Percentiles rank a stretch among this genome's conserved stretches.
Evolutionary conservation across 192 early-diverging fungal species (phyloP).

Genomic region (Backusella westeae): DNA sequence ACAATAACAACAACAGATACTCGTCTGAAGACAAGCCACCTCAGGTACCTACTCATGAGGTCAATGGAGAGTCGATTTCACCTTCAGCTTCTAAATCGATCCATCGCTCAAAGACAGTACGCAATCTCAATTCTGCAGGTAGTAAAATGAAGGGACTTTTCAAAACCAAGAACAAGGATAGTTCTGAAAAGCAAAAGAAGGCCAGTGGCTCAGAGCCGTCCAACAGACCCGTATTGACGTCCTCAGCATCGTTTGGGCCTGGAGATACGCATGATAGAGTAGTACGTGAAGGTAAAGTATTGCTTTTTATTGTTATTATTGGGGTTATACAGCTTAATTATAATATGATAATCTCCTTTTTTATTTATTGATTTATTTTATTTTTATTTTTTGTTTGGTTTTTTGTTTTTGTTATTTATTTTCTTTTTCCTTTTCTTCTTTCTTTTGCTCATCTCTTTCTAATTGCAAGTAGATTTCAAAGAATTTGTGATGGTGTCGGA

Average conservation of each 20-base stretch:
- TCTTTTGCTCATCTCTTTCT: constrained; percentile 6
- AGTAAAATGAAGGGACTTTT: constrained; percentile 28
- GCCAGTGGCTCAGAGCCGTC: neutral
- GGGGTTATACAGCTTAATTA: neutral
- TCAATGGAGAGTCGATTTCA: neutral
- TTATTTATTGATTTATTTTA: constrained; percentile 6
- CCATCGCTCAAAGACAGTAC: constrained; percentile 33
- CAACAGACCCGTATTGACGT: neutral
- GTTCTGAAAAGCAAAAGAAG: neutral
- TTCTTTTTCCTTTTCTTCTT: neutral
- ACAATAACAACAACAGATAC: neutral
- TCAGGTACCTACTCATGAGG: neutral
- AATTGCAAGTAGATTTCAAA: neutral
- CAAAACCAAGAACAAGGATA: constrained; percentile 16
- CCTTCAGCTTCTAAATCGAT: constrained; percentile 20
- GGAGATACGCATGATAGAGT: neutral
- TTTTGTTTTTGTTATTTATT: neutral
- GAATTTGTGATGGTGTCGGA: neutral
- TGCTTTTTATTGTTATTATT: neutral
- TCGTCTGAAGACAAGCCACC: constrained; percentile 1
- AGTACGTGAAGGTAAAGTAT: neutral
- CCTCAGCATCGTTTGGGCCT: constrained; percentile 12
- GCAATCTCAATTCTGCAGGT: constrained; percentile 24
- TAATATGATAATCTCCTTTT: neutral
- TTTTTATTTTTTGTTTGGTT: too few relatives aligned